Base-by-base conservation (phyloP, 148 eudicot genomes). In the Nyssa sinensis region DNA sequence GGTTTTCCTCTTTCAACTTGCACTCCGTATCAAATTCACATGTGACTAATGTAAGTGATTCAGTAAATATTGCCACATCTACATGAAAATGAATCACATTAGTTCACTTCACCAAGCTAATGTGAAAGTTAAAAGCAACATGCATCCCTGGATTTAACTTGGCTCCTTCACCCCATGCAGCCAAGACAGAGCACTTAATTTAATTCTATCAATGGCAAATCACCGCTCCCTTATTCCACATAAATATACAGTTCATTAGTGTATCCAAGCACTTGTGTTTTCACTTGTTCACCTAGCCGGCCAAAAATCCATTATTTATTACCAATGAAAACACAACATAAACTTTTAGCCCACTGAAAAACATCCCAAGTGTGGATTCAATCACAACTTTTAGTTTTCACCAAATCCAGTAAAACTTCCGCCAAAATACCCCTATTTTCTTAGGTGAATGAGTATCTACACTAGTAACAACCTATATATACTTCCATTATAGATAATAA, bases 51-150 rank as follows among this genome's bases (percentile, higher is more conserved):
- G 24, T 35, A 44, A 64, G 67, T 17, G 23, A 33, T 32, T 27
- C 67, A 62, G 31, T 62, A 39, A 3, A 19, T 32, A 24, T 32
- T 64, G 67, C 41, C 67, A 64, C 30, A 30, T 64, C 41, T 64
- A 64, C 67, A 64, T 35, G 33, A 31, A 32, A 12, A 64, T 64
- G 67, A 19, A 64, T 29, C 34, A 62, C 23, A 12, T 28, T 62
- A 62, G 29, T 29, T 27, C 16, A 62, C 34, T 28, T 64, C 24
- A 33, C 67, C 19, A 31, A 17, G 33, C 67, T 31, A 31, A 32
- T 17, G 41, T 31, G 64, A 32, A 64, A 64, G 32, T 31, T 5
- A 11, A 24, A 12, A 44, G 51, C 31, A 62, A 62, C 34, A 64
- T 23, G 41, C 39, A 32, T 2, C 33, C 1, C 1, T 4, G 21